Evolutionary conservation across 495 filamentous ascomycete species (phyloP).

Genomic region (Barbatosphaeria neglecta): DNA sequence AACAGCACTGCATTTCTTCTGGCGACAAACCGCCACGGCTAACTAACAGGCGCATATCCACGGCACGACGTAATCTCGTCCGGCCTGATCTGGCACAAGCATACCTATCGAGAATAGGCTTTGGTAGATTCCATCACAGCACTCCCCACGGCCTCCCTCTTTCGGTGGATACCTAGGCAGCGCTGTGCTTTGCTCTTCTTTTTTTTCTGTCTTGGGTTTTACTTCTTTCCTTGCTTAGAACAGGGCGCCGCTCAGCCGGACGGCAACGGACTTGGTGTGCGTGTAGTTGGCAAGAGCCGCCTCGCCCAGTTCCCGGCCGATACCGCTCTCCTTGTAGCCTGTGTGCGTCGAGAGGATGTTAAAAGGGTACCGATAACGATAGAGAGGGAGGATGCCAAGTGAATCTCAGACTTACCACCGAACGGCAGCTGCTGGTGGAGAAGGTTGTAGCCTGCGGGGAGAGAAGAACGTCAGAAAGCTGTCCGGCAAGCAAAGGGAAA

Average conservation of each 20-base stretch:
- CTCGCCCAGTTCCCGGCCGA: constrained; percentile 91
- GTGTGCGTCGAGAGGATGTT: not conserved
- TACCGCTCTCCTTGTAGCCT: constrained; percentile 81
- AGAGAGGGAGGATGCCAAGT: not conserved
- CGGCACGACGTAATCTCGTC: too few species aligned
- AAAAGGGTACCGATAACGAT: not conserved
- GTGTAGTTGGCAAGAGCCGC: constrained; percentile 88
- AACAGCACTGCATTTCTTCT: too few species aligned
- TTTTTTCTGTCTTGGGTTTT: not conserved
- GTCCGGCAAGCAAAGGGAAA: not conserved
- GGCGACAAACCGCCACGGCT: too few species aligned
- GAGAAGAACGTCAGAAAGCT: not conserved
- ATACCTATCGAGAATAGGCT: too few species aligned
- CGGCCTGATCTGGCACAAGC: too few species aligned
- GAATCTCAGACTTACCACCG: not conserved
- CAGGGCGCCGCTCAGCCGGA: constrained; percentile 35
- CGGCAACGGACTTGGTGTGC: constrained; percentile 53
- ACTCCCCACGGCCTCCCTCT: too few species aligned
- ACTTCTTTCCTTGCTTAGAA: too few species aligned
- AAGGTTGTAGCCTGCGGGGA: constrained; percentile 47
- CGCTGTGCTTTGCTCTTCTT: too few species aligned
- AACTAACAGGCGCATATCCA: too few species aligned
- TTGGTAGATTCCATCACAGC: too few species aligned
- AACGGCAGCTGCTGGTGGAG: constrained; percentile 56
- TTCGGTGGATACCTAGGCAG: too few species aligned